These are phyloP conservation scores for Elsinoe necatrix DNA, from an alignment of 2,329 filamentous ascomycete genomes.

Conservation along the genomic window DNA sequence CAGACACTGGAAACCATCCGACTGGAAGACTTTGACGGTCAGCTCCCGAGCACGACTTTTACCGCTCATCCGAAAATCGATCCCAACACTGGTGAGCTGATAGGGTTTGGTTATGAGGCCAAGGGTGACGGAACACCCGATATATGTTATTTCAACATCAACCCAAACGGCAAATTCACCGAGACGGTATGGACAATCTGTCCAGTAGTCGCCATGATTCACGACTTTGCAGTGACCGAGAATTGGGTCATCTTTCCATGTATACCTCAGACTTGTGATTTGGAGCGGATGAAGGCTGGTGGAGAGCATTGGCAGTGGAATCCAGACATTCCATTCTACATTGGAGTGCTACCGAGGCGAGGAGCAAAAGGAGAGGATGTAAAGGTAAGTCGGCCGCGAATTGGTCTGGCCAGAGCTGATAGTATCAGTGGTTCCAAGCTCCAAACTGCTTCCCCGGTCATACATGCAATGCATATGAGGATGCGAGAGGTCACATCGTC, in stretches of 20 bases:
- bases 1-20: slow-evolving; percentile 34
- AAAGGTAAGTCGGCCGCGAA: neutral
- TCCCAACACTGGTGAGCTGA: slow-evolving; percentile 35
- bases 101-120: slow-evolving; percentile 36
- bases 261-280: slow-evolving; percentile 31
- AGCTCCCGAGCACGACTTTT: slow-evolving; percentile 34
- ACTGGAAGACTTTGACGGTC: slow-evolving; percentile 34
- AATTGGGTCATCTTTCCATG: slow-evolving; percentile 35
- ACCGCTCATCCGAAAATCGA: slow-evolving; percentile 41
- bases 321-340: neutral
- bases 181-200: slow-evolving; percentile 36
- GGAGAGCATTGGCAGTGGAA: slow-evolving; percentile 36
- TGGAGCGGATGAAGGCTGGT: slow-evolving; percentile 31
- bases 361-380: slow-evolving; percentile 8
- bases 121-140: slow-evolving; percentile 29
- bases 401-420: neutral
- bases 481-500: slow-evolving; percentile 29
- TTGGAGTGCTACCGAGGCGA: neutral
- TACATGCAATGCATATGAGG: slow-evolving; percentile 36
- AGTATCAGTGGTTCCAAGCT: slow-evolving; percentile 18
- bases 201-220: slow-evolving; percentile 34
- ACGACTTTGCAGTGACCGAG: slow-evolving; percentile 34
- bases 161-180: slow-evolving; percentile 31
- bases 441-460: slow-evolving; percentile 34
- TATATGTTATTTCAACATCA: slow-evolving; percentile 34